Evolutionary conservation across 306 rosid genomes (phyloP).

Genomic region (Vachellia collinsii): DNA sequence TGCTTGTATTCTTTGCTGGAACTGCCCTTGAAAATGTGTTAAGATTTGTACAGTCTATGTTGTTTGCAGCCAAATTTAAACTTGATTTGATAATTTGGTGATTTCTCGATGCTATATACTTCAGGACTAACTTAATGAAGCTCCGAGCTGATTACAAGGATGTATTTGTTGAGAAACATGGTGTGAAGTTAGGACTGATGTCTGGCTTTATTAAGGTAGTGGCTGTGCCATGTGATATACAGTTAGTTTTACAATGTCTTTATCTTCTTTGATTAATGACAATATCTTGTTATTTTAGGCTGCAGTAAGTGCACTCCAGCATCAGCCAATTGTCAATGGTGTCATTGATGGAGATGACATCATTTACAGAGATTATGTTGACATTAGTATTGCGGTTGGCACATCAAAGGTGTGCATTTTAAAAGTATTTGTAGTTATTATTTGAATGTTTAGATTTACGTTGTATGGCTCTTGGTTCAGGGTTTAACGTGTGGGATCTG

Average conservation of each 20-base stretch:
- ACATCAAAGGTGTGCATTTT: constrained; percentile 55
- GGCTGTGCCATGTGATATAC: constrained; percentile 23
- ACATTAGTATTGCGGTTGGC: constrained; percentile 69
- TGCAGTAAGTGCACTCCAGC: constrained; percentile 65
- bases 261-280: not conserved
- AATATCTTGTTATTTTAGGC: constrained; percentile 47
- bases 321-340: constrained; percentile 62
- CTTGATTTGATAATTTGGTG: not conserved
- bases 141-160: constrained; percentile 67
- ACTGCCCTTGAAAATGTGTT: not conserved
- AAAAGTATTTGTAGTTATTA: not conserved
- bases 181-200: constrained; percentile 67
- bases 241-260: not conserved
- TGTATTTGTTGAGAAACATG: constrained; percentile 63
- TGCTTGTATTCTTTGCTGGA: constrained; percentile 13
- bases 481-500: not conserved
- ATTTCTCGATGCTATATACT: constrained; percentile 2
- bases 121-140: constrained; percentile 74
- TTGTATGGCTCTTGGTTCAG: not conserved
- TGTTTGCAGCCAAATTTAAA: not conserved
- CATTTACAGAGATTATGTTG: constrained; percentile 65
- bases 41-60: not conserved
- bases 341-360: constrained; percentile 77
- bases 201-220: constrained; percentile 65
- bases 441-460: not conserved